phyloP scores from a whole-genome alignment of 2,329 filamentous ascomycete genomes.

The Hymenoscyphus salicellus region DNA sequence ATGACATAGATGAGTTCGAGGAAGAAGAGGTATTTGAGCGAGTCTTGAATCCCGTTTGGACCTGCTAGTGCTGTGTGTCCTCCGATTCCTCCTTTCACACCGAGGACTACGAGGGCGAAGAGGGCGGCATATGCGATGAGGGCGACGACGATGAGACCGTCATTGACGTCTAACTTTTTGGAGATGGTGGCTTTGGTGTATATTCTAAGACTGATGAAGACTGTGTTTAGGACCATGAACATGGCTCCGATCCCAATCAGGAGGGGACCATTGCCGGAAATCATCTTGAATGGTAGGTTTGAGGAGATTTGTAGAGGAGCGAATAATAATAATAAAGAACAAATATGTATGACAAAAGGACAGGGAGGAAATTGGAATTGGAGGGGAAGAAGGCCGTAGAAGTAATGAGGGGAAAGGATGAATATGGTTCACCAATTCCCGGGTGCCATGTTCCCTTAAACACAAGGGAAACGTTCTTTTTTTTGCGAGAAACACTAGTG shows the following conservation, averaged over 20 bases:
- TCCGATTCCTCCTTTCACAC: slow-evolving; percentile 22
- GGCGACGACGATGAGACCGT: slow-evolving; percentile 22
- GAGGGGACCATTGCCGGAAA: not conserved
- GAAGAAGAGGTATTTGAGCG: slow-evolving; percentile 22
- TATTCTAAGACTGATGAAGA: slow-evolving; percentile 19
- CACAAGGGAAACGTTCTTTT: not conserved
- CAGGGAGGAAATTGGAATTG: not conserved
- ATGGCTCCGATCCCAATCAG: slow-evolving; percentile 12
- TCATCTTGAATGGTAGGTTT: not conserved
- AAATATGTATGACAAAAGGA: not conserved
- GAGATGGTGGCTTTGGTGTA: slow-evolving; percentile 17
- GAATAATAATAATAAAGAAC: not conserved
- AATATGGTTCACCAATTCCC: not conserved
- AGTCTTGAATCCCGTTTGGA: slow-evolving; percentile 8
- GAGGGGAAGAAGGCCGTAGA: not conserved
- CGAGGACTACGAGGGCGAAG: slow-evolving; percentile 19
- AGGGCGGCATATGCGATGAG: slow-evolving; percentile 15
- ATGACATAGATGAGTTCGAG: slow-evolving; percentile 26
- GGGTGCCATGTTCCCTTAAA: not conserved
- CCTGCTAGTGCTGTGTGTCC: slow-evolving; percentile 11
- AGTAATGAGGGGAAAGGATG: not conserved
- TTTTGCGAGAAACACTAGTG: not conserved
- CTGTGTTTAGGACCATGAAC: slow-evolving; percentile 14
- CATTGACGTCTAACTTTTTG: slow-evolving; percentile 22
- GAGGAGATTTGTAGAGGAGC: not conserved